These are phyloP conservation scores for Afroboletus lepidellus DNA, from an alignment of 1,284 basidiomycete species.

Conservation along the genomic window DNA sequence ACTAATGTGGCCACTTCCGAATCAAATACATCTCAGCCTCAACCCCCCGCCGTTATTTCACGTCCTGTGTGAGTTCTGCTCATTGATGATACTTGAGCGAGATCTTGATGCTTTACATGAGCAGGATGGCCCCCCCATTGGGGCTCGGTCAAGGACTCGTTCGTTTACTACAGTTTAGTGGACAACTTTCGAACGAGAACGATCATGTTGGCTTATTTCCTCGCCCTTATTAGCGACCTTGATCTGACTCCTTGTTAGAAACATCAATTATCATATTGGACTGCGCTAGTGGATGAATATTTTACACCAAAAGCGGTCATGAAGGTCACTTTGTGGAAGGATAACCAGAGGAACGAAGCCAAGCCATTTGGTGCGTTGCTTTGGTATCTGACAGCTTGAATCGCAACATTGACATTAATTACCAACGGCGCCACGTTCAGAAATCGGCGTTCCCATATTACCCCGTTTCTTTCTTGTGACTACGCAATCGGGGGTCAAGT, in stretches of 20 bases:
- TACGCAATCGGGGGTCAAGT: slow-evolving; percentile 74
- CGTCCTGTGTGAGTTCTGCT: slow-evolving; percentile 32
- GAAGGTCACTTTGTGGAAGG: slow-evolving; percentile 79
- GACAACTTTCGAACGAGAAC: slow-evolving; percentile 52
- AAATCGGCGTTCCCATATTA: slow-evolving; percentile 71
- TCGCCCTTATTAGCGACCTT: neutral
- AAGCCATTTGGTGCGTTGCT: slow-evolving; percentile 69
- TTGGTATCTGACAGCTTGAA: slow-evolving; percentile 2
- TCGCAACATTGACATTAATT: slow-evolving; percentile 13
- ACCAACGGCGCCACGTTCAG: slow-evolving; percentile 37
- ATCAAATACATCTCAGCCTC: slow-evolving; percentile 28
- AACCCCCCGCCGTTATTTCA: slow-evolving; percentile 21
- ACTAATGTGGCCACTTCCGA: slow-evolving; percentile 26
- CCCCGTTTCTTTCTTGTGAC: slow-evolving; percentile 82
- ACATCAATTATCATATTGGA: slow-evolving; percentile 64
- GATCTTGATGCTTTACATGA: slow-evolving; percentile 18
- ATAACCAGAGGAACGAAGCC: slow-evolving; percentile 69
- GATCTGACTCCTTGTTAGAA: slow-evolving; percentile 41
- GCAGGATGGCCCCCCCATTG: slow-evolving; percentile 32
- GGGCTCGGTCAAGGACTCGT: slow-evolving; percentile 59
- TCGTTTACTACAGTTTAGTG: slow-evolving; percentile 66
- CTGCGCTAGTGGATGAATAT: slow-evolving; percentile 56
- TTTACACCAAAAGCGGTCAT: slow-evolving; percentile 65
- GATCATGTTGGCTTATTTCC: slow-evolving; percentile 40
- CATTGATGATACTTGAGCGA: neutral